Base-by-base conservation (phyloP, 129 eudicot species). In the Gnaphalium uliginosum region DNA sequence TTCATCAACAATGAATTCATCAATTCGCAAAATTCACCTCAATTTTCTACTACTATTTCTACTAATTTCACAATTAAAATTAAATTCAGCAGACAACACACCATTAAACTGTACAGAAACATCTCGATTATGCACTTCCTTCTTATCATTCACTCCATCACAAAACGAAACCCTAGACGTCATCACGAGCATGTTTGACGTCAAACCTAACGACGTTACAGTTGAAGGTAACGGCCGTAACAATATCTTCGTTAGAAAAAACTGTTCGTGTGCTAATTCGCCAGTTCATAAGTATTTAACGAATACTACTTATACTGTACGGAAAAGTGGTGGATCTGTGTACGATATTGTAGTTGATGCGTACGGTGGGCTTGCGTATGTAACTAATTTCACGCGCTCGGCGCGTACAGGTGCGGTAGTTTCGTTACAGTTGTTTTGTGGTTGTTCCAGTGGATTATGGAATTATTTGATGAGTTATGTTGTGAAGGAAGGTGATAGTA, bases 391-490 rank as follows among this genome's bases (percentile, higher is more conserved):
- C 60, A 73, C 88, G 7, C 86, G 99, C 81, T 83, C 81, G 24
- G 97, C 96, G 15, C 78, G 81, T 65, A 39, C 69, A n/a, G 96
- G 99, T n/a, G 88, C 88, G 7, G 99, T 94, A 82, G 92, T 94
- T 18, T 77, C 85, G 18, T 68, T 94, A 81, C 89, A 81, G 82
- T 73, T 94, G 78, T 59, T 89, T 64, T 94, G 99, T 76, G 99
- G 99, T 25, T 94, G 99, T 80, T 94, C 99, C 8, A 91, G 90
- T 77, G 97, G 94, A 30, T 75, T 91, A 76, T 94, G 96, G 99
- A 94, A 91, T 86, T 94, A 94, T 30, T 66, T 94, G 83, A 81
- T 94, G 97, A 94, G 97, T 76, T 90, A 94, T 86, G 97, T 94
- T 84, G 78, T 94, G 92, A 83, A 79, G 74, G 97, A 89, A 65